A percentile compares a stretch with the other conserved stretches of the same genome.
phyloP scores from a whole-genome alignment of 2,329 filamentous ascomycete species.

The Phaeosphaeriaceae sp. region DNA sequence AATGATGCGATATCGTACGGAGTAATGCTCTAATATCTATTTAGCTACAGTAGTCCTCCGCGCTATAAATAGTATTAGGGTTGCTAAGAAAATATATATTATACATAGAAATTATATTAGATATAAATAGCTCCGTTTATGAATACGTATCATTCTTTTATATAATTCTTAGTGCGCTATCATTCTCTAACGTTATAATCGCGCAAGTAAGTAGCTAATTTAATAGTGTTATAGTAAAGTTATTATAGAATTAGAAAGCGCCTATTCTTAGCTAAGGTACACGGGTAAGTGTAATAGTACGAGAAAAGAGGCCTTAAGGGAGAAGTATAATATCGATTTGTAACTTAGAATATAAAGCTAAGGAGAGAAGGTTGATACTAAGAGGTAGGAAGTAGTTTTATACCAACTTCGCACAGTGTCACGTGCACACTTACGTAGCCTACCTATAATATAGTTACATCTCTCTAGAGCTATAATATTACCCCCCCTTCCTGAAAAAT shows the following conservation, averaged over 20 bases:
- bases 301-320: too few species aligned
- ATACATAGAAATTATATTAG: slow-evolving; percentile 33
- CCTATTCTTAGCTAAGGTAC: slow-evolving; percentile 25
- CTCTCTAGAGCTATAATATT: too few species aligned
- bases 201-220: slow-evolving; percentile 37
- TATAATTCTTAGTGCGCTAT: slow-evolving; percentile 40
- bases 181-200: slow-evolving; percentile 43
- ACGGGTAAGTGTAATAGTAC: too few species aligned
- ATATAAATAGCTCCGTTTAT: slow-evolving; percentile 20
- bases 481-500: too few species aligned
- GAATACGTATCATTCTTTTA: slow-evolving; percentile 37
- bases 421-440: too few species aligned
- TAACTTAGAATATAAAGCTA: too few species aligned
- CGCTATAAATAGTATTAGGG: slow-evolving; percentile 25
- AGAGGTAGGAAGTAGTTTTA: too few species aligned
- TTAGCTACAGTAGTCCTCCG: slow-evolving; percentile 31
- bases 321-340: too few species aligned
- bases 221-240: slow-evolving; percentile 42
- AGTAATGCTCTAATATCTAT: slow-evolving; percentile 34
- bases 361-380: too few species aligned
- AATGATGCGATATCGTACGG: slow-evolving; percentile 31
- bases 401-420: too few species aligned
- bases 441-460: too few species aligned
- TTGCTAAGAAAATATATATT: slow-evolving; percentile 30
- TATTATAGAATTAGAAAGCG: slow-evolving; percentile 29